Evolutionary conservation across 305 asterid genomes (phyloP).

Genomic region (Rubia occidens): DNA sequence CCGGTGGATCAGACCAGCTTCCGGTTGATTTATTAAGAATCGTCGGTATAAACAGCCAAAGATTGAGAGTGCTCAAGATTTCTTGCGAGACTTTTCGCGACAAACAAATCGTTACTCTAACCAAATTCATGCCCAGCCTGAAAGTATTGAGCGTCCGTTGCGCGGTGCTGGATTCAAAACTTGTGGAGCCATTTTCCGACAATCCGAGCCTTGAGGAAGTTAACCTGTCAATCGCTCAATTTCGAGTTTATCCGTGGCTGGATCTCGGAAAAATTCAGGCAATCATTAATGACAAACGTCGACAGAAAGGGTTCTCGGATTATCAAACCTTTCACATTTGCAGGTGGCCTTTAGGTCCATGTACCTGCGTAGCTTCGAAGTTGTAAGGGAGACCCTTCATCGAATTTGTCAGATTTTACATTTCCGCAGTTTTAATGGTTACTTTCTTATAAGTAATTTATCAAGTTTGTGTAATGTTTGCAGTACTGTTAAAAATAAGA

Average conservation of each 20-base stretch:
- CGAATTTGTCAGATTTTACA: no score
- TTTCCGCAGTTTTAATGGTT: no score
- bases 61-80: not conserved
- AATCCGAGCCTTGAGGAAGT: not conserved
- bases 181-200: not conserved
- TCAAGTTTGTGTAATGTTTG: no score
- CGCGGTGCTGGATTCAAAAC: not conserved
- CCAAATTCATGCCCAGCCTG: not conserved
- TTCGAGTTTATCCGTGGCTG: not conserved
- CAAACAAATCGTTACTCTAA: not conserved
- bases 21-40: not conserved
- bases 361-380: not conserved
- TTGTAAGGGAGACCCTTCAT: no score
- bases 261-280: not conserved
- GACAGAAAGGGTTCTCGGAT: not conserved
- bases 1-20: not conserved
- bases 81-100: not conserved
- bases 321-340: not conserved
- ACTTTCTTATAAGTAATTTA: no score
- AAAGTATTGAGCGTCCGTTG: not conserved
- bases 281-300: not conserved
- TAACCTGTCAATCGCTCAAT: not conserved
- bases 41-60: not conserved
- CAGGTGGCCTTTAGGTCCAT: not conserved
- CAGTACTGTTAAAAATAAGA: no score